Base-by-base conservation (phyloP, 2,329 filamentous ascomycete species). In the Amesomyces nigricolor region DNA sequence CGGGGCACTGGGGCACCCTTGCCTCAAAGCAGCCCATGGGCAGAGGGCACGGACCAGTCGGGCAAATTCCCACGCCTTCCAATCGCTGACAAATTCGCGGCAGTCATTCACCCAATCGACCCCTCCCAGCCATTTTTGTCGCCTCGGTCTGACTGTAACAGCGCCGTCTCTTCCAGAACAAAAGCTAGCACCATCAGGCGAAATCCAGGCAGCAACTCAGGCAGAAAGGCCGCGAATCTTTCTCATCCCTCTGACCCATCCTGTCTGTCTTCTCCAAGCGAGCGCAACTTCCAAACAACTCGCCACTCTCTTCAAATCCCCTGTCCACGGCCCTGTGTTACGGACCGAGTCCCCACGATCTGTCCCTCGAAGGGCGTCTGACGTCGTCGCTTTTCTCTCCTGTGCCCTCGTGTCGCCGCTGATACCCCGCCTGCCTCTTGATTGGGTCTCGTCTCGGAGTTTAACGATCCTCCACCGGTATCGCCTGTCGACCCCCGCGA, bases 11-110 rank as follows among this genome's bases (percentile, higher is more conserved):
- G 22, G 22, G 22, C 22, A 26, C 22, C 22, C 22, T 26, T 26
- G 22, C 22, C 22, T 26, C 32, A 13, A 35, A 13, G 9, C 32
- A 35, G 8, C 32, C 8, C 32, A 10, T 13, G 8, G 32, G 9
- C 32, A 10, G 32, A 35, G 22, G 22, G 32, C 43, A 30, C 16
- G 38, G n/a, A 17, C 46, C 39, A 54, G 22, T 55, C 50, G 35
- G 48, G 29, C 16, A n/a, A 51, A 46, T 54, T 55, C 51, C 54
- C 53, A 50, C 22, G 45, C 42, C 40, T 60, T 57, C 58, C 39
- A 57, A 45, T 11, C 19, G 58, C 58, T 60, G 58, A 60, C 58
- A 60, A 60, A 60, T 59, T 54, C 29, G 43, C 46, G 30, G 39
- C 44, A 6, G 32, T 44, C 56, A 44, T 32, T 39, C 26, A 39